These are phyloP conservation scores for Daldinia vernicosa DNA, from an alignment of 495 filamentous ascomycete genomes.

Conservation along the genomic window DNA sequence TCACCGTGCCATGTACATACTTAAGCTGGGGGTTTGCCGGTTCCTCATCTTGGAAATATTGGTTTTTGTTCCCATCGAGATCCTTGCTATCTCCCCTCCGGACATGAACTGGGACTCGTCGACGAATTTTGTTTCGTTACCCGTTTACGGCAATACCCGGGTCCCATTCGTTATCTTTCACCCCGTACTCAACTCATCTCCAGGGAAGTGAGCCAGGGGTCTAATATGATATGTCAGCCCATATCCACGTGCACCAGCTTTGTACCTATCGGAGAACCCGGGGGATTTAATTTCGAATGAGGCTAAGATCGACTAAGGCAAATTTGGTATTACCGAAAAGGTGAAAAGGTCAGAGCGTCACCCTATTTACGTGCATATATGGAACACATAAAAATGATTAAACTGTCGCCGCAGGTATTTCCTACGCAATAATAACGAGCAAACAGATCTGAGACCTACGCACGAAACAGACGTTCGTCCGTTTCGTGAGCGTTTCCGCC, in stretches of 20 bases:
- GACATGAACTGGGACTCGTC: not conserved
- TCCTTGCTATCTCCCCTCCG: not conserved
- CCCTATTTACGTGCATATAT: not conserved
- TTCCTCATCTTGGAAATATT: not conserved
- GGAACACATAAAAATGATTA: constrained; percentile 19
- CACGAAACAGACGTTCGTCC: not conserved
- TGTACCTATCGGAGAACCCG: constrained; percentile 15
- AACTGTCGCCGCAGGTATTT: constrained; percentile 4
- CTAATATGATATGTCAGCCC: constrained; percentile 29
- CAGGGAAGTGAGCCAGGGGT: constrained; percentile 16
- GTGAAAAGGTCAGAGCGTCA: not conserved
- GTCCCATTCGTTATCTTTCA: constrained; percentile 23
- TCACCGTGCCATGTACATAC: constrained; percentile 6
- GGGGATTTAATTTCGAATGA: constrained; percentile 18
- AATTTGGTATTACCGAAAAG: constrained; percentile 24
- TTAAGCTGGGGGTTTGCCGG: not conserved
- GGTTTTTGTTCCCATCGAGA: constrained; percentile 5
- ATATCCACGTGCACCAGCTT: constrained; percentile 26
- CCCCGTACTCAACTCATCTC: constrained; percentile 25
- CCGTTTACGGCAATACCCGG: constrained; percentile 5
- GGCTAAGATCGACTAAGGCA: constrained; percentile 26
- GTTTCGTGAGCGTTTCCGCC: not conserved
- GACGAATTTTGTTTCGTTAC: constrained; percentile 13
- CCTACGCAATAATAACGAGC: not conserved
- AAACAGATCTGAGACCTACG: constrained; percentile 10